A percentile compares a stretch with the other conserved stretches of the same genome.
phyloP scores from a whole-genome alignment of 768 basidiomycete genomes.

The Suillus clintonianus region DNA sequence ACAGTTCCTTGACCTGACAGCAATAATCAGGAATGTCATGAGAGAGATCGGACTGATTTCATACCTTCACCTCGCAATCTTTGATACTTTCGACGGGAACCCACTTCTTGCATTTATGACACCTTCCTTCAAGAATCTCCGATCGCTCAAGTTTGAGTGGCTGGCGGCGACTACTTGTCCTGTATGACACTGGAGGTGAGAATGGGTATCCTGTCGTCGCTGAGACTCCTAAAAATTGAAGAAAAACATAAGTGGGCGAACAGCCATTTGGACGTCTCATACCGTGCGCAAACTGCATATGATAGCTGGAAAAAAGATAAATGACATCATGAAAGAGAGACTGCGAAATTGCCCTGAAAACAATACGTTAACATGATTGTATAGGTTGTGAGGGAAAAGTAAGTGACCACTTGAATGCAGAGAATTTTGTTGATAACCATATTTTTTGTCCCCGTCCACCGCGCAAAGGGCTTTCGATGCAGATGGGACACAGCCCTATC shows the following conservation, averaged over 20 bases:
- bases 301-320: conserved; percentile 54
- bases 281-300: conserved; percentile 84
- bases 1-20: conserved; percentile 66
- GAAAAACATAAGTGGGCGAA: neutral
- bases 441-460: conserved; percentile 65
- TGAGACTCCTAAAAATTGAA: conserved; percentile 56
- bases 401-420: conserved; percentile 73
- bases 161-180: conserved; percentile 43
- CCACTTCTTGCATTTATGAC: conserved; percentile 79
- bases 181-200: conserved; percentile 73
- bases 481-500: conserved; percentile 78
- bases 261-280: conserved; percentile 13
- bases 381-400: conserved; percentile 3
- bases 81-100: conserved; percentile 72
- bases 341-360: conserved; percentile 16
- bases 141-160: conserved; percentile 61
- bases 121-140: conserved; percentile 67
- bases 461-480: conserved; percentile 57
- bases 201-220: conserved; percentile 69
- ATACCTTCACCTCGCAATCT: conserved; percentile 70
- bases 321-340: conserved; percentile 1
- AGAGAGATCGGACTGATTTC: neutral
- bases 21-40: neutral
- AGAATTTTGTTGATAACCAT: conserved; percentile 81
- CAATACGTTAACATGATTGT: neutral